These are phyloP conservation scores for Incumbomyces delicatus DNA, from an alignment of 2,329 filamentous ascomycete species.

Conservation along the genomic window DNA sequence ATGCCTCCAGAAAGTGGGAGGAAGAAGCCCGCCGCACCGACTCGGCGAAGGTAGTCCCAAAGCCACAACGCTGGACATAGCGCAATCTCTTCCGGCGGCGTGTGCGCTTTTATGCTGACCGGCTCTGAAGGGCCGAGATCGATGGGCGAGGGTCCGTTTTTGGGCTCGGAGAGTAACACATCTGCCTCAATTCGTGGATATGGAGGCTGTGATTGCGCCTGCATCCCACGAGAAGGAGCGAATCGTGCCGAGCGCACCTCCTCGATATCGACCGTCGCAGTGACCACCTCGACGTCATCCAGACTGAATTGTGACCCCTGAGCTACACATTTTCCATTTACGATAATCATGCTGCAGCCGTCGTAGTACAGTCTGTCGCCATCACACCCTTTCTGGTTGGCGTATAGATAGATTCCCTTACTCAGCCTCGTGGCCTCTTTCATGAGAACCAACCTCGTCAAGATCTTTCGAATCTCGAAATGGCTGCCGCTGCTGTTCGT, in stretches of 20 bases:
- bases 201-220: conserved; percentile 27
- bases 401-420: conserved; percentile 46
- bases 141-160: conserved; percentile 35
- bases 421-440: conserved; percentile 46
- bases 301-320: conserved; percentile 23
- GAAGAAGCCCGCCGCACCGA: conserved; percentile 29
- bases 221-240: conserved; percentile 29
- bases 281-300: conserved; percentile 53
- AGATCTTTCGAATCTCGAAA: conserved; percentile 57
- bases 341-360: conserved; percentile 18
- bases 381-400: conserved; percentile 52
- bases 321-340: conserved; percentile 22
- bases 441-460: conserved; percentile 55
- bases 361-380: conserved; percentile 49
- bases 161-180: conserved; percentile 25
- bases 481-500: conserved; percentile 63
- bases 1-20: conserved; percentile 32
- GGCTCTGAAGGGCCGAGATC: conserved; percentile 33
- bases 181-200: conserved; percentile 40
- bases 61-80: conserved; percentile 53
- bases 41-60: conserved; percentile 37
- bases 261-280: conserved; percentile 60
- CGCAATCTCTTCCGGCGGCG: conserved; percentile 58
- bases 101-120: conserved; percentile 45
- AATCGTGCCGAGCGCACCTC: conserved; percentile 53